Evolutionary conservation across 78 protist genomes (phyloP).

Genomic region (Cavenderia fasciculata): DNA sequence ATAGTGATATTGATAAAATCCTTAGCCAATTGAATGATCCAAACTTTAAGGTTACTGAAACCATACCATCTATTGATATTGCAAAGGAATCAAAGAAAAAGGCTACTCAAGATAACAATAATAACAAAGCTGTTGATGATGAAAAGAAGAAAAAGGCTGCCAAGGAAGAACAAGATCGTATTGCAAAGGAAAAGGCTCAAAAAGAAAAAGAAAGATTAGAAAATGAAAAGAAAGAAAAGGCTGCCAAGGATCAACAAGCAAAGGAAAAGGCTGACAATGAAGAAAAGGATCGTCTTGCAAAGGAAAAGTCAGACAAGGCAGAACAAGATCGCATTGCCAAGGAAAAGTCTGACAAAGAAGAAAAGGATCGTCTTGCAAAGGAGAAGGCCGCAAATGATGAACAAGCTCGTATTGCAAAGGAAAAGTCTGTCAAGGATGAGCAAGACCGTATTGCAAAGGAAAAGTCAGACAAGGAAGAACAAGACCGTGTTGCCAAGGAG

Average conservation of each 20-base stretch:
- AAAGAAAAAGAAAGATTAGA: neutral
- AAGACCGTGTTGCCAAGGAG: neutral
- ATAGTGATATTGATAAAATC: constrained; percentile 24
- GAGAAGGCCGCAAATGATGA: neutral
- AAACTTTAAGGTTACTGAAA: constrained; percentile 3
- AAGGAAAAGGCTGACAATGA: neutral
- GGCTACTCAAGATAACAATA: neutral
- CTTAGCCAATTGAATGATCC: constrained; percentile 37
- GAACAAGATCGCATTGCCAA: neutral
- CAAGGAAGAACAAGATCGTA: neutral
- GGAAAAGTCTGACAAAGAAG: constrained; percentile 2
- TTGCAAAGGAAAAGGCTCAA: constrained; percentile 12
- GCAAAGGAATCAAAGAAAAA: neutral
- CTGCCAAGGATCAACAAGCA: neutral
- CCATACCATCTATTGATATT: neutral
- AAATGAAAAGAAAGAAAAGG: neutral
- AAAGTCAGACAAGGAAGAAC: neutral
- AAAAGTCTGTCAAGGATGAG: neutral
- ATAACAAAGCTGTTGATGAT: neutral
- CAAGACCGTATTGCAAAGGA: neutral
- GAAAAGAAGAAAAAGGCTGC: neutral
- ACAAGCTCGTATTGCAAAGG: neutral
- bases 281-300: neutral
- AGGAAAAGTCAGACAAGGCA: neutral
- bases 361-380: neutral